These are phyloP conservation scores for Saitozyma sp. DNA, from an alignment of 768 basidiomycete genomes.

Conservation along the genomic window DNA sequence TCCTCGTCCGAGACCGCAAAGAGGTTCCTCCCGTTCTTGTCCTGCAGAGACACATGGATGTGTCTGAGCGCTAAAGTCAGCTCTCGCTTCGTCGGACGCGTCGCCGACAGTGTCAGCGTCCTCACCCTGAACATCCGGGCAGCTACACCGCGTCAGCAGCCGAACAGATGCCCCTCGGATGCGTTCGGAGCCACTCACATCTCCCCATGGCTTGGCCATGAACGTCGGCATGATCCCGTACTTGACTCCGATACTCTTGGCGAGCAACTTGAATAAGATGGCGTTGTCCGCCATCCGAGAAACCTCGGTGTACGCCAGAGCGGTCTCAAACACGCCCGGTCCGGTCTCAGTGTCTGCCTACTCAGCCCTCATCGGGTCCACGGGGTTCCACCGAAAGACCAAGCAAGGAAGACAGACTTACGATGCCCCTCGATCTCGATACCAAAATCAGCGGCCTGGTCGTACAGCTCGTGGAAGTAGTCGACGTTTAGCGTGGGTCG, in stretches of 20 bases:
- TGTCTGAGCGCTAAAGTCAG: conserved; percentile 55
- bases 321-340: conserved; percentile 53
- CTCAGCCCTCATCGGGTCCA: conserved; percentile 2
- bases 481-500: conserved; percentile 83
- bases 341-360: conserved; percentile 53
- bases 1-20: conserved; percentile 73
- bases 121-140: conserved; percentile 91
- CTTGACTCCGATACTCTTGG: conserved; percentile 89
- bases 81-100: not conserved
- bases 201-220: conserved; percentile 97
- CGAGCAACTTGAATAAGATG: conserved; percentile 83
- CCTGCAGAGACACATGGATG: conserved; percentile 83
- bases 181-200: conserved; percentile 61
- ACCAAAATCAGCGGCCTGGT: conserved; percentile 65
- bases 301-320: conserved; percentile 51
- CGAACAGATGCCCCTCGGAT: not conserved
- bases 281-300: conserved; percentile 58
- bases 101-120: not conserved
- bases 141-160: conserved; percentile 58
- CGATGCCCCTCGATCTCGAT: conserved; percentile 85
- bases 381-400: not conserved
- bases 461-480: conserved; percentile 87
- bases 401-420: conserved; percentile 50
- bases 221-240: conserved; percentile 88
- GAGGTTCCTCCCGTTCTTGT: conserved; percentile 66